phyloP scores from a whole-genome alignment of 306 rosid genomes.

The Malus fusca region DNA sequence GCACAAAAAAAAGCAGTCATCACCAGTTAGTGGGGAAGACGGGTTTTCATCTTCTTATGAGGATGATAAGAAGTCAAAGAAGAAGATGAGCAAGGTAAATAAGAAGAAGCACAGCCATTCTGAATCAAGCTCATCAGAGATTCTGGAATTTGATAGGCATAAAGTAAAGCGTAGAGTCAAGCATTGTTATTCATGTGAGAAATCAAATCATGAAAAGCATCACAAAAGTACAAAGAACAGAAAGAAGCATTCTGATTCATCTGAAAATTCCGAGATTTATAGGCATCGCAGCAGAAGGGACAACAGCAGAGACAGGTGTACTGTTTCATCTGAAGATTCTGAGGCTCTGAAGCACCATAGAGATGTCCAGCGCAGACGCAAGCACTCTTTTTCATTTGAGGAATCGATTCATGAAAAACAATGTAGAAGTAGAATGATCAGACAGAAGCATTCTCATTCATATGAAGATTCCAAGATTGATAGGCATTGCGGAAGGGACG shows the following conservation, averaged over 20 bases:
- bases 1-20: constrained; percentile 32
- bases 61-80: constrained; percentile 39
- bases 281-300: constrained; percentile 12
- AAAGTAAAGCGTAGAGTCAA: constrained; percentile 29
- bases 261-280: constrained; percentile 13
- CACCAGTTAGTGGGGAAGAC: constrained; percentile 21
- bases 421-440: constrained; percentile 10
- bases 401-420: constrained; percentile 20
- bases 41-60: constrained; percentile 27
- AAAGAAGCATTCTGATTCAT: constrained; percentile 1
- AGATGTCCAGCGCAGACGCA: constrained; percentile 10
- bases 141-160: constrained; percentile 30
- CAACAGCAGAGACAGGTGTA: constrained; percentile 12
- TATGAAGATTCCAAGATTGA: constrained; percentile 12
- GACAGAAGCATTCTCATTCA: constrained; percentile 4
- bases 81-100: constrained; percentile 30
- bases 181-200: constrained; percentile 16
- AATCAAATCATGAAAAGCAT: constrained; percentile 19
- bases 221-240: constrained; percentile 10
- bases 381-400: constrained; percentile 18
- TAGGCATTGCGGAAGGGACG: constrained; percentile 14
- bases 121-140: constrained; percentile 46
- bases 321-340: constrained; percentile 20
- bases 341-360: constrained; percentile 18
- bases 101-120: constrained; percentile 37